Percentiles rank a stretch among this genome's conserved stretches.
phyloP scores from a whole-genome alignment of 164 flowering plant genomes.

The Saururus chinensis region DNA sequence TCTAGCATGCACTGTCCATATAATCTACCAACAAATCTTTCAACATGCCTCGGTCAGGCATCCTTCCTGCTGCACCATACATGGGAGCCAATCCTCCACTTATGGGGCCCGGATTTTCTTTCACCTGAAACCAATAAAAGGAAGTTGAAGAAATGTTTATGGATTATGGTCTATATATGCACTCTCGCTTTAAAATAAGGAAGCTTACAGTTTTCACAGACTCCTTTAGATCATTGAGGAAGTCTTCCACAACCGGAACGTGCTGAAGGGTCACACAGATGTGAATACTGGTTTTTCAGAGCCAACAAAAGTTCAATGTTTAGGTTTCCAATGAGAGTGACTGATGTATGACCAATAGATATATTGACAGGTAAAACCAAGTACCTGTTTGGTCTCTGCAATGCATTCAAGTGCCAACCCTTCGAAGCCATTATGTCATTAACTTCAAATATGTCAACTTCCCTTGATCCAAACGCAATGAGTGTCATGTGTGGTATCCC shows the following conservation, averaged over 20 bases:
- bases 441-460: conserved; percentile 83
- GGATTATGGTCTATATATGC: neutral
- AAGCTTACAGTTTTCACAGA: conserved; percentile 71
- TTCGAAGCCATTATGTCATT: conserved; percentile 77
- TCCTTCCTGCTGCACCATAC: conserved; percentile 91
- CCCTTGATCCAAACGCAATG: conserved; percentile 74
- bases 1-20: conserved; percentile 76
- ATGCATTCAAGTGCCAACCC: conserved; percentile 96
- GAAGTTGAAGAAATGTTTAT: neutral
- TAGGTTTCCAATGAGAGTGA: neutral
- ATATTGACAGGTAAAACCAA: no score
- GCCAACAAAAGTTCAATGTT: neutral
- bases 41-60: conserved; percentile 84
- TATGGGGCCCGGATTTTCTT: conserved; percentile 74
- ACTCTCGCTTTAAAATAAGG: neutral
- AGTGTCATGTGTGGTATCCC: conserved; percentile 97
- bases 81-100: conserved; percentile 93
- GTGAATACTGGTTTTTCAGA: conserved; percentile 60
- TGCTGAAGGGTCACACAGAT: conserved; percentile 96
- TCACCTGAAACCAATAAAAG: conserved; percentile 41
- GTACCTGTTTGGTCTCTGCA: conserved; percentile 92
- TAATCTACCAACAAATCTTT: conserved; percentile 63
- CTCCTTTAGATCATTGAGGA: conserved; percentile 57
- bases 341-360: no score
- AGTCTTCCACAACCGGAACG: conserved; percentile 51